Percentiles rank a stretch among this genome's conserved stretches.
phyloP scores from a whole-genome alignment of 208 protist genomes.

The Kentomonas sorsogonicus region DNA sequence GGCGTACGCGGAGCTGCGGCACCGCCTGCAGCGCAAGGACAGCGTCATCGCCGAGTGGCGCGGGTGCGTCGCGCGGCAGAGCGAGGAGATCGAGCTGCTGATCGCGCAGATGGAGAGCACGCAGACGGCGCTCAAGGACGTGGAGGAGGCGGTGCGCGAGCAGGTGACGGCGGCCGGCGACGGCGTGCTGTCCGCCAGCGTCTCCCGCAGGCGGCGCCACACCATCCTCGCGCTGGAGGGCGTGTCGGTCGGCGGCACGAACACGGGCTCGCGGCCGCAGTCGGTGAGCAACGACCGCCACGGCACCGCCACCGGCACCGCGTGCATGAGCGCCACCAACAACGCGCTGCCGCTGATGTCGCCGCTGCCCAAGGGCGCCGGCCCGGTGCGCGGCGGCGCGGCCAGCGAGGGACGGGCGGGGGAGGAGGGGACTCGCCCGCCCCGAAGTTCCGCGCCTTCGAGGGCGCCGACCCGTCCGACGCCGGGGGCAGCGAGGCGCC shows the following conservation, averaged over 20 bases:
- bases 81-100: slow-evolving; percentile 29
- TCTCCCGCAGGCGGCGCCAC: slow-evolving; percentile 8
- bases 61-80: slow-evolving; percentile 20
- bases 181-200: not conserved
- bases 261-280: not conserved
- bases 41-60: slow-evolving; percentile 22
- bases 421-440: too few species aligned
- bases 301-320: too few species aligned
- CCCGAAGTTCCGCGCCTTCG: too few species aligned
- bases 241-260: not conserved
- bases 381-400: too few species aligned
- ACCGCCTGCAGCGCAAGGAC: slow-evolving; percentile 22
- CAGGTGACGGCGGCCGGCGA: slow-evolving; percentile 1
- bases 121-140: slow-evolving; percentile 16
- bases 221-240: slow-evolving; percentile 14
- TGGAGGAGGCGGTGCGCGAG: slow-evolving; percentile 8
- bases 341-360: too few species aligned
- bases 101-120: slow-evolving; percentile 28
- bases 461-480: too few species aligned
- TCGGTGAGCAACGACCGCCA: too few species aligned
- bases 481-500: too few species aligned
- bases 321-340: too few species aligned
- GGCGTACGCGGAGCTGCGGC: slow-evolving; percentile 32
- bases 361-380: too few species aligned
- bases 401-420: too few species aligned